These are phyloP conservation scores for Fusarium sp. DNA, from an alignment of 2,329 filamentous ascomycete species.

Conservation along the genomic window DNA sequence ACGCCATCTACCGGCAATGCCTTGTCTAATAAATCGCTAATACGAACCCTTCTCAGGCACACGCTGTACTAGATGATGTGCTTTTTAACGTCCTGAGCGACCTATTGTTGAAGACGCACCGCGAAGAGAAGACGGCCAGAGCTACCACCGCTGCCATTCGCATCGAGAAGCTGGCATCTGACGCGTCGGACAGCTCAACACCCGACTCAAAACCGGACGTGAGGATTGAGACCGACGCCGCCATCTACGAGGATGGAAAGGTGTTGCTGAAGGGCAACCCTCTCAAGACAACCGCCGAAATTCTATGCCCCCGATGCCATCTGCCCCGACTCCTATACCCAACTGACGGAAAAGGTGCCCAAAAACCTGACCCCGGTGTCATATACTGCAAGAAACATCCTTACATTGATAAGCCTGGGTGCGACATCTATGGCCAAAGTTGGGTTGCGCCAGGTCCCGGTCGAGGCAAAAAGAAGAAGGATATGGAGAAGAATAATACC, in stretches of 20 bases:
- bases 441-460: conserved; percentile 79
- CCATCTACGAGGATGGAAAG: conserved; percentile 76
- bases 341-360: conserved; percentile 75
- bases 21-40: conserved; percentile 30
- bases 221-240: conserved; percentile 74
- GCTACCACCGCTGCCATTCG: conserved; percentile 73
- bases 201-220: conserved; percentile 68
- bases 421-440: conserved; percentile 85
- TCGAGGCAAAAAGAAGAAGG: conserved; percentile 84
- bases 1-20: neutral
- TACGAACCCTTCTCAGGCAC: conserved; percentile 60
- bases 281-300: conserved; percentile 76
- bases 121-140: conserved; percentile 81
- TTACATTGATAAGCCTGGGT: conserved; percentile 80
- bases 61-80: conserved; percentile 78
- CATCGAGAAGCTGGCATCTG: conserved; percentile 71
- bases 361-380: conserved; percentile 73
- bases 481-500: conserved; percentile 71
- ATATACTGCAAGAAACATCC: conserved; percentile 85
- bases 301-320: conserved; percentile 80
- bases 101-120: conserved; percentile 79
- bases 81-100: conserved; percentile 83
- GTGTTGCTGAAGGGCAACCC: conserved; percentile 79
- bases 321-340: conserved; percentile 80
- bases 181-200: conserved; percentile 65